Evolutionary conservation across 1,284 basidiomycete species (phyloP).

Genomic region (Apiotrichum gracile): DNA sequence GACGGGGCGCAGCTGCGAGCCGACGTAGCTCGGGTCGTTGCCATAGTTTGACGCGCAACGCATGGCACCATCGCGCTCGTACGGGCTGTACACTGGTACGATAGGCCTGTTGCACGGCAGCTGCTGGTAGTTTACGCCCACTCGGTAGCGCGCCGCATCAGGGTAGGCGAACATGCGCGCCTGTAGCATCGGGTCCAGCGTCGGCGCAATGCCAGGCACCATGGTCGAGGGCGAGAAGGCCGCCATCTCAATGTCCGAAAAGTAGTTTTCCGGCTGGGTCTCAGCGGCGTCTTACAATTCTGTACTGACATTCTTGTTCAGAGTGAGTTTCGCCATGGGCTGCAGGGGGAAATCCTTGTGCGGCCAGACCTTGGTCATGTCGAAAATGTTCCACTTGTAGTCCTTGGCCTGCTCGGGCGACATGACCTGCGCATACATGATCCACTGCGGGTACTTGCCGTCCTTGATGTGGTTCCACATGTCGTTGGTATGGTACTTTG

Average conservation of each 20-base stretch:
- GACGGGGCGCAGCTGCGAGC: constrained; percentile 57
- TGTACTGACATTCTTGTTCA: constrained; percentile 60
- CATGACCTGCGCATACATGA: constrained; percentile 69
- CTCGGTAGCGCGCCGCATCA: constrained; percentile 78
- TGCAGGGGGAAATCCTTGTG: constrained; percentile 69
- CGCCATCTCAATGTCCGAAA: constrained; percentile 73
- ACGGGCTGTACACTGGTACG: constrained; percentile 50
- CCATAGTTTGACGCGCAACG: constrained; percentile 10
- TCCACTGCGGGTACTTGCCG: constrained; percentile 66
- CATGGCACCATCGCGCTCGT: constrained; percentile 48
- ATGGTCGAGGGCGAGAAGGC: constrained; percentile 63
- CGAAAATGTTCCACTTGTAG: constrained; percentile 63
- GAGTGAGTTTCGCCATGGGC: constrained; percentile 65
- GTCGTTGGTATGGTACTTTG: constrained; percentile 68
- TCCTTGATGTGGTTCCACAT: constrained; percentile 59
- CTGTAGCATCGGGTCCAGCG: constrained; percentile 80
- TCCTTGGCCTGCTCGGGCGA: constrained; percentile 55
- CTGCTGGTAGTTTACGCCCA: constrained; percentile 69
- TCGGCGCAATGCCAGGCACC: constrained; percentile 78
- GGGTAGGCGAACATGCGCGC: constrained; percentile 91
- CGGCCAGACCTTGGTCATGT: constrained; percentile 77
- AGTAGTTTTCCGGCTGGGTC: constrained; percentile 49
- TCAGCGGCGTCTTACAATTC: background rate
- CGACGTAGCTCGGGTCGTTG: constrained; percentile 9
- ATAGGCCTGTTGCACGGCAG: constrained; percentile 75